Base-by-base conservation (phyloP, 441 rosid species). In the Macaranga tanarius region DNA sequence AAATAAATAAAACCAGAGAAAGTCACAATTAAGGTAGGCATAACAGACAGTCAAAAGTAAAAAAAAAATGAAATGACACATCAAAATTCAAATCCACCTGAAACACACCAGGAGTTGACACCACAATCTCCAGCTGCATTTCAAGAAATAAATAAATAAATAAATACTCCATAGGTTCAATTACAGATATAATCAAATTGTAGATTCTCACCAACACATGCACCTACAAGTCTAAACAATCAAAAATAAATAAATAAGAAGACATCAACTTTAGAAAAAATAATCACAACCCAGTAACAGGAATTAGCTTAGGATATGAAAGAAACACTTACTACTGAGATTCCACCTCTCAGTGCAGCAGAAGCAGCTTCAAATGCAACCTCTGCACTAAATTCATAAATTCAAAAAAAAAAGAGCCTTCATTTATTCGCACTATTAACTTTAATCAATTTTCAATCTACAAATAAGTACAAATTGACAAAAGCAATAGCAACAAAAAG, bases 101-200 rank as follows among this genome's bases (percentile, higher is more conserved):
- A 72, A 85, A 83, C 61, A 84, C 90, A 67, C 86, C 82, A 67
- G 87, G 87, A 25, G 92, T 83, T 40, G 90, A 83, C 75, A 79
- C 70, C 54, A 85, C 87, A 73, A 85, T 83, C 80, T 88, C 90
- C 79, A 88, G 69, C 92, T 85, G 75, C 80, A 83, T 7, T 67
- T 73, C 66, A 69, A 65, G 11, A 70, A 64, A 42, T 38, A 15
- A 28, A 56, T 55, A 9, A 31, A 31, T 31, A 31, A 31, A 20
- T 56, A 60, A 11, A 52, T 31, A 40, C 4, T 47, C 59, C n/a
- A 78, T 2, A 20, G 67, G 66, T 25, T 73, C 40, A n/a, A 5
- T 10, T 38, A 3, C 7, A 6, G 8, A 52, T 16, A 10, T 10
- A 42, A 42, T 1, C 11, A 42, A 42, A 42, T 10, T 42, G 11